Base-by-base conservation (phyloP, 1,284 basidiomycete genomes). In the Porogramme epimiltina region DNA sequence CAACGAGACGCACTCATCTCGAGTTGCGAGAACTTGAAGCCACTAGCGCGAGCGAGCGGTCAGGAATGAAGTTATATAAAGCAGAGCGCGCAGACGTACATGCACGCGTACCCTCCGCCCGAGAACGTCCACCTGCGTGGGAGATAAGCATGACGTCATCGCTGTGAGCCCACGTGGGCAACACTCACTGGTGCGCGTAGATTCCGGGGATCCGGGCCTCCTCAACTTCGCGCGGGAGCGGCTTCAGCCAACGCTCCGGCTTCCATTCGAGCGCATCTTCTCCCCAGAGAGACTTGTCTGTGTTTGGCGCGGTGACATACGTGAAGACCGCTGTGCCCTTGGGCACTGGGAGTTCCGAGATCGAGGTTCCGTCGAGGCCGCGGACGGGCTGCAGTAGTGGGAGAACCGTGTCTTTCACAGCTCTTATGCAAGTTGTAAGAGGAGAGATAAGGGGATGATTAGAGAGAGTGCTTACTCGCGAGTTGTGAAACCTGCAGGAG, bases 241-340 rank as follows among this genome's bases (percentile, higher is more conserved):
- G 56, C 10, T 55, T 45, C 4, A 70, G 54, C 66, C 67, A 68
- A 3, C 67, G 62, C 43, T 68, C 65, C 1, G 67, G 66, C 75
- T 67, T 78, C 70, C 78, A 84, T 47, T 81, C 74, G 20, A 56
- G 52, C 5, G 78, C 74, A 60, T 85, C 82, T 34, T 75, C 71
- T 4, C 83, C 82, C 82, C 82, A 85, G 4, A 84, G 64, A 2
- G 69, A 65, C 52, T 72, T 73, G 37, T 70, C 64, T 6, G 70
- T 60, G 59, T 85, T 83, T 37, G 80, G 55, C 0, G 69, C 64
- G 3, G 70, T 52, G 13, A 83, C 75, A 1, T 81, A 77, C 19
- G 82, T 66, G 15, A 76, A 49, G 0, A 84, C 51, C 0, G 63
- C 55, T 48, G 82, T 78, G 3, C 78, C 81, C 56, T 79, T 78